phyloP scores from a whole-genome alignment of 2,329 filamentous ascomycete genomes.

The Lachnellula hyalina region DNA sequence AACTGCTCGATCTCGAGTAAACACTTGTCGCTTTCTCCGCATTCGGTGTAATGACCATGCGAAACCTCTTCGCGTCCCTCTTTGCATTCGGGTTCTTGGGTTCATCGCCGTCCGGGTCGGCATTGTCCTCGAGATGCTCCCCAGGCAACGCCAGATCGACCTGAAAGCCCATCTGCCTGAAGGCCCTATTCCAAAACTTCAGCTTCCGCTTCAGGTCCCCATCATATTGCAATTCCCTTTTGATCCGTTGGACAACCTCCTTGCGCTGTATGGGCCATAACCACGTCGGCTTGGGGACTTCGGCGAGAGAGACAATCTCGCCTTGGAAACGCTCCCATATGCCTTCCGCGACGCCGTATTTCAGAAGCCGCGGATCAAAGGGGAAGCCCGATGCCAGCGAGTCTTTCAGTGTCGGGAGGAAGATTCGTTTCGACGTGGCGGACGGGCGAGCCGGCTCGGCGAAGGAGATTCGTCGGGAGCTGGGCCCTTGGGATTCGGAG shows the following conservation, averaged over 20 bases:
- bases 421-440: constrained; percentile 15
- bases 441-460: constrained; percentile 16
- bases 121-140: constrained; percentile 1
- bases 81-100: constrained; percentile 16
- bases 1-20: constrained; percentile 19
- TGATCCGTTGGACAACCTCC: constrained; percentile 18
- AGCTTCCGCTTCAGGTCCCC: constrained; percentile 16
- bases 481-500: neutral
- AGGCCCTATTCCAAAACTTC: constrained; percentile 18
- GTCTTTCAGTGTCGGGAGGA: constrained; percentile 18
- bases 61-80: constrained; percentile 19
- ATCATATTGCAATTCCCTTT: constrained; percentile 22
- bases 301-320: constrained; percentile 16
- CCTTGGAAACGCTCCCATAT: constrained; percentile 23
- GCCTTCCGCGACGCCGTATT: constrained; percentile 19
- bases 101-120: constrained; percentile 11
- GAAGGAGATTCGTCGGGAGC: constrained; percentile 24
- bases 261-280: constrained; percentile 18
- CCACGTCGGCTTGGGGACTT: constrained; percentile 12
- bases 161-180: constrained; percentile 14
- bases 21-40: constrained; percentile 20
- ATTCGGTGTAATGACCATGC: constrained; percentile 22
- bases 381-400: constrained; percentile 21
- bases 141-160: constrained; percentile 21
- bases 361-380: constrained; percentile 21